A percentile compares a stretch with the other conserved stretches of the same genome.
These are phyloP conservation scores for Microcyclospora tardicrescens DNA, from an alignment of 2,329 filamentous ascomycete genomes.

Conservation along the genomic window DNA sequence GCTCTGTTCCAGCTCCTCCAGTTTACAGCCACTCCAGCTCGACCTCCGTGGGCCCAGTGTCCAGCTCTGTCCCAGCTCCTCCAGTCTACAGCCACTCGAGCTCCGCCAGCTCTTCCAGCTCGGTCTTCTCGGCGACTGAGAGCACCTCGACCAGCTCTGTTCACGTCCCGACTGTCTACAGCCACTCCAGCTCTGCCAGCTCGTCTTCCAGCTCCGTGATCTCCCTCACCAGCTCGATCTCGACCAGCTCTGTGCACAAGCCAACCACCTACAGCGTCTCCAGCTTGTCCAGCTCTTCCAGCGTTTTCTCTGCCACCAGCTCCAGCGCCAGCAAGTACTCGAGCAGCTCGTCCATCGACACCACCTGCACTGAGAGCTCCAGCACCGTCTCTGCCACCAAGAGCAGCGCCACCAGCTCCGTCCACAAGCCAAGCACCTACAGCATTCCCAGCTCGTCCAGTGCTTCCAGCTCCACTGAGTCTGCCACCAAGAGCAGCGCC, in stretches of 20 bases:
- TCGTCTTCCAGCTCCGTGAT: slow-evolving; percentile 1
- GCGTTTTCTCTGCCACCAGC: slow-evolving; percentile 2
- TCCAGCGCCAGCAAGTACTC: slow-evolving; percentile 3
- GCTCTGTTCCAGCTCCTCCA: slow-evolving; percentile 2
- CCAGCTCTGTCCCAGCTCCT: neutral
- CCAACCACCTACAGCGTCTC: slow-evolving; percentile 8
- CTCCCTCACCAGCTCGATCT: slow-evolving; percentile 3
- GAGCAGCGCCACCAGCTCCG: slow-evolving; percentile 2
- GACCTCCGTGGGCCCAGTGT: slow-evolving; percentile 2
- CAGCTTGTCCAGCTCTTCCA: slow-evolving; percentile 6
- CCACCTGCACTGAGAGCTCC: slow-evolving; percentile 1
- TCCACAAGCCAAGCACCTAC: slow-evolving; percentile 1
- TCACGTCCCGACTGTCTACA: slow-evolving; percentile 1
- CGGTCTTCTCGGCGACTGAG: slow-evolving; percentile 1
- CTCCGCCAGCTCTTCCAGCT: slow-evolving; percentile 2
- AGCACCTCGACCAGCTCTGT: neutral
- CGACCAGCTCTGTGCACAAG: slow-evolving; percentile 1
- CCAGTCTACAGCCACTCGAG: neutral
- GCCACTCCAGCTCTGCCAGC: slow-evolving; percentile 2
- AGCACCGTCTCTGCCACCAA: neutral
- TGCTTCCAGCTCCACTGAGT: slow-evolving; percentile 2
- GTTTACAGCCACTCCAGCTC: slow-evolving; percentile 2
- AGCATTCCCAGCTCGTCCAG: neutral
- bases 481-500: neutral
- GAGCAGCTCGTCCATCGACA: neutral